Evolutionary conservation across 2,329 filamentous ascomycete genomes (phyloP).

Genomic region (Lachnellula hyalina): DNA sequence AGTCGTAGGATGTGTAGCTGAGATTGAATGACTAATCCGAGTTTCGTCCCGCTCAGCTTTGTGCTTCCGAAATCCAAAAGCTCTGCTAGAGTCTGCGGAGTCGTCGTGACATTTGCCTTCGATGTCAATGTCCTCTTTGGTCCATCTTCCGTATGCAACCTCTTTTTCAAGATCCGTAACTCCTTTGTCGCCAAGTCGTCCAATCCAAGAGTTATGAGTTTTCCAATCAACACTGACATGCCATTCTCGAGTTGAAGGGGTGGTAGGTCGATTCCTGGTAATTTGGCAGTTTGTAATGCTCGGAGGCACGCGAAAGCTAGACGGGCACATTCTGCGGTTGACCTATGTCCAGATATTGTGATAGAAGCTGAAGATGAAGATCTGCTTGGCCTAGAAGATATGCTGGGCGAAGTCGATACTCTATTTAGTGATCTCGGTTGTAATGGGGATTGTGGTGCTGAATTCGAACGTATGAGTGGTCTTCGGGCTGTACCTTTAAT

Average conservation of each 20-base stretch:
- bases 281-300: constrained; percentile 45
- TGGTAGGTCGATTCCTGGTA: constrained; percentile 49
- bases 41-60: constrained; percentile 38
- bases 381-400: constrained; percentile 39
- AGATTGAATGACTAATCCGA: constrained; percentile 54
- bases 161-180: constrained; percentile 58
- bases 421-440: constrained; percentile 58
- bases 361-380: constrained; percentile 34
- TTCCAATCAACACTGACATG: constrained; percentile 63
- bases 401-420: constrained; percentile 51
- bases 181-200: constrained; percentile 67
- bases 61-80: constrained; percentile 56
- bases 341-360: constrained; percentile 29
- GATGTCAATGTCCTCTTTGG: constrained; percentile 23
- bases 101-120: constrained; percentile 32
- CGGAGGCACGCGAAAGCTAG: constrained; percentile 62
- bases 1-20: constrained; percentile 63
- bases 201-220: constrained; percentile 58
- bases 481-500: constrained; percentile 37
- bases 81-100: constrained; percentile 46
- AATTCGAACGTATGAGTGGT: constrained; percentile 48
- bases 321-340: constrained; percentile 57
- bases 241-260: constrained; percentile 67
- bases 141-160: constrained; percentile 45
- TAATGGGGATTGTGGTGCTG: constrained; percentile 55